Evolutionary conservation across 75 land plant genomes (phyloP).

Genomic region (Cupressus sempervirens): DNA sequence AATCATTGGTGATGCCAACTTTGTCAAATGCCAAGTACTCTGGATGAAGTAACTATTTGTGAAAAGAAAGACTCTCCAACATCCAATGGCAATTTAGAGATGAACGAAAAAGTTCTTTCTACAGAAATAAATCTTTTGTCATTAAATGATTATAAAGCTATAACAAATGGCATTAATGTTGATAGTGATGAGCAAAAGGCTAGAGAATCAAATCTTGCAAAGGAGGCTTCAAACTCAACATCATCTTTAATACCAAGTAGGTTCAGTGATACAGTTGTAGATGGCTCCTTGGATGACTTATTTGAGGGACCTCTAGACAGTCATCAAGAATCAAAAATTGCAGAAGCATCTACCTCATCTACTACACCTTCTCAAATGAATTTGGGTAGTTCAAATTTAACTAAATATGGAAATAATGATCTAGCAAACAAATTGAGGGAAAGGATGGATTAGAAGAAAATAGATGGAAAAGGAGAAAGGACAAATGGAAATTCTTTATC

Average conservation of each 20-base stretch:
- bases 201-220: slow-evolving; percentile 19
- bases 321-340: slow-evolving; percentile 21
- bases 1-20: background rate
- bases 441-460: slow-evolving; percentile 67
- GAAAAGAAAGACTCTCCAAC: slow-evolving; percentile 18
- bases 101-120: background rate
- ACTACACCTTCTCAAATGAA: slow-evolving; percentile 18
- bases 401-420: slow-evolving; percentile 40
- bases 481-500: slow-evolving; percentile 55
- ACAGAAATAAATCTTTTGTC: background rate
- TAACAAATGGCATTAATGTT: slow-evolving; percentile 28
- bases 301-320: slow-evolving; percentile 56
- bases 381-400: slow-evolving; percentile 15
- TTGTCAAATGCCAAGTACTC: background rate
- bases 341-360: slow-evolving; percentile 62
- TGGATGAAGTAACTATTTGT: slow-evolving; percentile 16
- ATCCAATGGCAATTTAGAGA: slow-evolving; percentile 12
- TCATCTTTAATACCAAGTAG: slow-evolving; percentile 39
- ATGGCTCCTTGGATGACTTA: slow-evolving; percentile 84
- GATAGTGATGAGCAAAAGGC: slow-evolving; percentile 14
- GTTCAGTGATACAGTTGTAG: slow-evolving; percentile 86
- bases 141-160: background rate
- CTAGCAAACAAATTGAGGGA: slow-evolving; percentile 74
- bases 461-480: slow-evolving; percentile 45
- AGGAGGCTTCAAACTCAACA: slow-evolving; percentile 36